Conservation (phyloP, 2,329 filamentous ascomycete species). For the Nemania sp. region DNA sequence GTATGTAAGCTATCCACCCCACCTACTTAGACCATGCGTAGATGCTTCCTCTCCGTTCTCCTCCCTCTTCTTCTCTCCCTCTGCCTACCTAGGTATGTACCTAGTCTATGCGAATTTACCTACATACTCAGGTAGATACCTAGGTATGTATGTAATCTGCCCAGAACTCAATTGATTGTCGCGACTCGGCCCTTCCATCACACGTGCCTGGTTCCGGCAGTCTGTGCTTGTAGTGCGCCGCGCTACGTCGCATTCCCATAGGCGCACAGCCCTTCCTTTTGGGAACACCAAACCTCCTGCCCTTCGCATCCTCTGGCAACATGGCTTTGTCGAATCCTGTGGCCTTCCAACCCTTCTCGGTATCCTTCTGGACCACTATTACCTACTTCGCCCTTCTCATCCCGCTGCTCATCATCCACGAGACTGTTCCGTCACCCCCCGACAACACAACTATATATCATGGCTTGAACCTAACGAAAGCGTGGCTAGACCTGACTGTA, state of each 20-base stretch:
- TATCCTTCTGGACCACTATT: conserved; percentile 81
- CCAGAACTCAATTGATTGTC: not conserved
- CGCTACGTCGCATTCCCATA: conserved; percentile 34
- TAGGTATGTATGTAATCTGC: not conserved
- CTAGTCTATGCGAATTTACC: no score
- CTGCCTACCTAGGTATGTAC: conserved; percentile 1
- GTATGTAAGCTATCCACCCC: no score
- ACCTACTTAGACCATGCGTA: no score
- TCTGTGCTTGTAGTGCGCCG: conserved; percentile 21
- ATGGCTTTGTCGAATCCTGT: conserved; percentile 65
- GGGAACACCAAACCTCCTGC: conserved; percentile 34
- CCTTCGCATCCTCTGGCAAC: conserved; percentile 17
- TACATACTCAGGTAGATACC: no score
- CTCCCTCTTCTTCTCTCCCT: no score
- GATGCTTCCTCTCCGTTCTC: no score
- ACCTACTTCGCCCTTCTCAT: conserved; percentile 84
- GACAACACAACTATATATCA: conserved; percentile 62
- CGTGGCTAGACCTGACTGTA: conserved; percentile 84
- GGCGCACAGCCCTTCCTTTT: conserved; percentile 20
- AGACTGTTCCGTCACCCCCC: conserved; percentile 77
- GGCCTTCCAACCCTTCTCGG: conserved; percentile 82
- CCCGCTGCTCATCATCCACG: conserved; percentile 78
- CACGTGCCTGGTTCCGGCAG: not conserved
- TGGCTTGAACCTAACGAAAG: conserved; percentile 84
- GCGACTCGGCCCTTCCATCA: not conserved